Base-by-base conservation (phyloP, 768 basidiomycete species). In the Russula foetens region DNA sequence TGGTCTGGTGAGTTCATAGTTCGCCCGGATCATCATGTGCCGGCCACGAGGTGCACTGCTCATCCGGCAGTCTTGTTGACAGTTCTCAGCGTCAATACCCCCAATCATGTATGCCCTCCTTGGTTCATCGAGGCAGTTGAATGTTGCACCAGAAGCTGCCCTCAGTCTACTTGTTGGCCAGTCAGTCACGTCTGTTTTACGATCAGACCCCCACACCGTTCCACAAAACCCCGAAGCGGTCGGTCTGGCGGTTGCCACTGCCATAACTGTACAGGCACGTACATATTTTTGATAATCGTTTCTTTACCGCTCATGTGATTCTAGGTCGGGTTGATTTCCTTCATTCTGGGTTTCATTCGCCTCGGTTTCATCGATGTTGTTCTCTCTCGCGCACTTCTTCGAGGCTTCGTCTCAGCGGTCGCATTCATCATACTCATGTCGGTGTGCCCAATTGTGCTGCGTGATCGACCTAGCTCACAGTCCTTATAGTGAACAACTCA, bases 321-420 rank as follows among this genome's bases (percentile, higher is more conserved):
- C 5, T 63, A 91, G 88, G 88, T 86, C 65, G 93, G 93, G 41
- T 66, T 95, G 33, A 87, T 97, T 64, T 86, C 92, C 1, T 92
- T 91, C 61, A 71, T 89, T 26, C 79, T 97, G 31, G 95, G 95
- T 3, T 82, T 96, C 67, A 86, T 95, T 69, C 81, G 92, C 26
- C 77, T 98, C 11, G 93, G 94, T 2, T 96, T 96, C 73, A 83
- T 96, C 55, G 95, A 98, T 70, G 94, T 96, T 14, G 89, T 96
- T 6, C 80, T 98, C 29, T 92, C 90, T 67, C 85, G 92, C 54
- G 91, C 93, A 4, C 78, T 96, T 15, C 78, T 96, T 56, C 81
- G 90, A 29, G 94, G 94, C 3, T 95, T 96, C 69, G 82, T 96
- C 47, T 84, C 86, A 1, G 92, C 93, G 17, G 80, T 94, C 28